Base-by-base conservation (phyloP, 2,329 filamentous ascomycete species). In the Neofusicoccum laricinum region DNA sequence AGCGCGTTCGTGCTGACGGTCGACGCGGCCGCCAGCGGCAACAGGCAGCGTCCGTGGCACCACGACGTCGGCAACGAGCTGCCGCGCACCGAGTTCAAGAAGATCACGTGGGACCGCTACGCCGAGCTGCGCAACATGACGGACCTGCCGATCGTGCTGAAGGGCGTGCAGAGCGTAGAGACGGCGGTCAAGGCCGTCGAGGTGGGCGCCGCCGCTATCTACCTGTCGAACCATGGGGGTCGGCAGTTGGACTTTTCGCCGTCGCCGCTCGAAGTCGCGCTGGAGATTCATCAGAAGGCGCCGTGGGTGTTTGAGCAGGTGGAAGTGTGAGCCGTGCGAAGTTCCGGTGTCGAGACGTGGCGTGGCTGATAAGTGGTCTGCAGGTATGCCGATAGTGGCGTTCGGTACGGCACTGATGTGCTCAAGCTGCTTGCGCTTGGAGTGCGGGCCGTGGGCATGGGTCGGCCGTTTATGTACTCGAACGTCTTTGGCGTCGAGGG, bases 231-330 rank as follows among this genome's bases (percentile, higher is more conserved):
- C 69, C 77, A 79, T 67, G 77, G 77, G 17, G 77, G 77, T 4
- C 4, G 25, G 49, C 73, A 75, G 50, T 69, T 77, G 55, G 77
- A 79, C 74, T 51, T 81, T 15, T 0, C 86, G 25, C 25, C 25
- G 25, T 30, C 25, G 25, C 25, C 89, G 1, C 87, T 90, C 10
- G 91, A 95, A 70, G 86, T 94, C 55, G 90, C 90, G 4, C 85
- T 91, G 8, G 90, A 92, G 66, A 88, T 92, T 61, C 89, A 91
- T 74, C 87, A 85, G n/a, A 65, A 75, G n/a, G 75, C 70, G 15
- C 77, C 77, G 0, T 72, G 76, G 19, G 72, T 80, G 17, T 78
- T 79, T 67, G 67, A 72, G 46, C 67, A 77, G 59, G 68, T 77
- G n/a, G 78, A 79, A 53, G 75, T 80, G 8, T 77, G 21, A 48